Conservation (phyloP, 2,329 filamentous ascomycete genomes). For the Sclerotinia minor region DNA sequence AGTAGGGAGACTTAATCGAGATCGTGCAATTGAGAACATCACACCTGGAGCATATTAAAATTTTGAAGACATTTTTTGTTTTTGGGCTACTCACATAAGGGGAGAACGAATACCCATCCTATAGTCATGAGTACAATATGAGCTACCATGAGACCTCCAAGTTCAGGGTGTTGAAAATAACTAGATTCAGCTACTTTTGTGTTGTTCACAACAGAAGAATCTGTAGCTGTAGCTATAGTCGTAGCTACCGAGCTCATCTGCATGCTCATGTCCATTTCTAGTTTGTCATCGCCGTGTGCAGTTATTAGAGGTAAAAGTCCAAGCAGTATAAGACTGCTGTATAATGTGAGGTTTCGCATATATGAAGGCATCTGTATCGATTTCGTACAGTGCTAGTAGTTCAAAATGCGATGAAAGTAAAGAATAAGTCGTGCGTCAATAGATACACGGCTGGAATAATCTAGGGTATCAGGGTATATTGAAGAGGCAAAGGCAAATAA, state of each 20-base stretch:
- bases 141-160: constrained; percentile 47
- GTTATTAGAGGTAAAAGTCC: constrained; percentile 20
- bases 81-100: constrained; percentile 56
- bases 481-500: background rate
- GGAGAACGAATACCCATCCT: constrained; percentile 69
- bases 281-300: constrained; percentile 33
- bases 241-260: constrained; percentile 22
- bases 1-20: constrained; percentile 66
- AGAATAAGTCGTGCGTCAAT: background rate
- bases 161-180: constrained; percentile 46
- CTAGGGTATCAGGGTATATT: background rate
- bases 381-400: background rate
- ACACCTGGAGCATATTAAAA: constrained; percentile 47
- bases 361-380: constrained; percentile 19
- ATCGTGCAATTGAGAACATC: constrained; percentile 81
- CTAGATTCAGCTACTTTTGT: constrained; percentile 39
- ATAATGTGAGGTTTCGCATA: constrained; percentile 3
- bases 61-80: background rate
- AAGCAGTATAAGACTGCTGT: constrained; percentile 26
- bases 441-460: background rate
- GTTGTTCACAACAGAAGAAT: background rate
- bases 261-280: constrained; percentile 36
- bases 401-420: background rate
- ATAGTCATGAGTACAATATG: constrained; percentile 69
- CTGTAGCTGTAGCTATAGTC: constrained; percentile 6